Percentiles rank a stretch among this genome's conserved stretches.
Evolutionary conservation across 345 rosid genomes (phyloP).

Genomic region (Gossypium sturtianum): DNA sequence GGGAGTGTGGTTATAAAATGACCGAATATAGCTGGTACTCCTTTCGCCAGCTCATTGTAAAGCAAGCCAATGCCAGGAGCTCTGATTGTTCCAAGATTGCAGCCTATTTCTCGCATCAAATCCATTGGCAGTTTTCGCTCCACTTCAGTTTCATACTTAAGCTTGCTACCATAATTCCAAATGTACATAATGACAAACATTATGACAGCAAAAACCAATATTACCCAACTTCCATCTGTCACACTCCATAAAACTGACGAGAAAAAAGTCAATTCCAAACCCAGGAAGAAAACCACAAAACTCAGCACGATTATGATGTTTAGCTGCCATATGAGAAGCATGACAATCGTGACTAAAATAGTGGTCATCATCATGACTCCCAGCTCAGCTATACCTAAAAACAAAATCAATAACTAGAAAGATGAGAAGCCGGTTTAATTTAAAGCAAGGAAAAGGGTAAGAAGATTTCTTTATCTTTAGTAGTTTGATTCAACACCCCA

Average conservation of each 20-base stretch:
- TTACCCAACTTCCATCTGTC: conserved; percentile 94
- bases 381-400: conserved; percentile 89
- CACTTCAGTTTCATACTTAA: conserved; percentile 95
- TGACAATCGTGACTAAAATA: conserved; percentile 75
- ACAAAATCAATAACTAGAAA: conserved; percentile 20
- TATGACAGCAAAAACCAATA: conserved; percentile 74
- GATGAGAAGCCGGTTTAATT: neutral
- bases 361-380: conserved; percentile 99
- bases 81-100: conserved; percentile 93
- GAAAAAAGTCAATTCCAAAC: conserved; percentile 75
- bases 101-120: conserved; percentile 84
- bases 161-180: conserved; percentile 99
- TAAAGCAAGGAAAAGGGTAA: neutral
- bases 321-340: conserved; percentile 99
- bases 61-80: conserved; percentile 99
- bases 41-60: conserved; percentile 90
- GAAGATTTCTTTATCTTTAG: neutral
- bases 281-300: conserved; percentile 67
- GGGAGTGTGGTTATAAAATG: conserved; percentile 97
- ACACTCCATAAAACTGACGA: conserved; percentile 79
- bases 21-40: conserved; percentile 93
- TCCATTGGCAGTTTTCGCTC: conserved; percentile 87
- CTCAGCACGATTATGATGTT: conserved; percentile 71
- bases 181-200: conserved; percentile 90
- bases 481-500: neutral